Evolutionary conservation across 306 rosid genomes (phyloP), one percentile per base, ranked within the genome.

Genomic region (Hylodesmum podocarpum): DNA sequence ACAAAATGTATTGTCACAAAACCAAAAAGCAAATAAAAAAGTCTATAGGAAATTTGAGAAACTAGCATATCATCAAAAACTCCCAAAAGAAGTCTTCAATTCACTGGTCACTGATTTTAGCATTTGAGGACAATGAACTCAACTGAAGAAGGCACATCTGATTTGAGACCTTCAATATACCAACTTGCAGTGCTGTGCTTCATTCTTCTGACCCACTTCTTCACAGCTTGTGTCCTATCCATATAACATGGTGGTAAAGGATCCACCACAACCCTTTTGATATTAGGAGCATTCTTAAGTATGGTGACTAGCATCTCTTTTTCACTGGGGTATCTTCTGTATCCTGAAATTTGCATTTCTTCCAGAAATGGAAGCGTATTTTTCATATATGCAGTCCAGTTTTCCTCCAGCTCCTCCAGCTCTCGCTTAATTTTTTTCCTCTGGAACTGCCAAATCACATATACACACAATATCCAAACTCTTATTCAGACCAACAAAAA

Each of bases 321-420:
- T 19, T 75, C 72, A 47, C 65, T 28, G 0, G 65, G 4, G 27
- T 76, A 72, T 36, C 54, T 64, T 76, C 53, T 34, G 10, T 16
- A 76, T 18, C 80, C 79, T 5, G 63, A 62, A 27, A 75, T 63
- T 21, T 63, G 28, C 51, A 75, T 27, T n/a, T 63, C 80, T 44
- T n/a, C 16, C 54, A 76, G 54, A 29, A 18, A 22, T 21, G 47
- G 53, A 21, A 4, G 10, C 50, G 47, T 72, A 10, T 3, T 6
- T 22, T 34, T 25, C 29, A 47, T 5, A 37, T 22, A 22, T 1
- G 53, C 65, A 3, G 4, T 2, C 50, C 50, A 76, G 15, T n/a
- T n/a, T n/a, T n/a, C n/a, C n/a, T 34, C 6, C 28, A 25, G 4
- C 16, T 19, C 21, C 1, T 1, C n/a, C n/a, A n/a, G n/a, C n/a